These are phyloP conservation scores for Steccherinum ochraceum DNA, from an alignment of 768 basidiomycete species.

Conservation along the genomic window DNA sequence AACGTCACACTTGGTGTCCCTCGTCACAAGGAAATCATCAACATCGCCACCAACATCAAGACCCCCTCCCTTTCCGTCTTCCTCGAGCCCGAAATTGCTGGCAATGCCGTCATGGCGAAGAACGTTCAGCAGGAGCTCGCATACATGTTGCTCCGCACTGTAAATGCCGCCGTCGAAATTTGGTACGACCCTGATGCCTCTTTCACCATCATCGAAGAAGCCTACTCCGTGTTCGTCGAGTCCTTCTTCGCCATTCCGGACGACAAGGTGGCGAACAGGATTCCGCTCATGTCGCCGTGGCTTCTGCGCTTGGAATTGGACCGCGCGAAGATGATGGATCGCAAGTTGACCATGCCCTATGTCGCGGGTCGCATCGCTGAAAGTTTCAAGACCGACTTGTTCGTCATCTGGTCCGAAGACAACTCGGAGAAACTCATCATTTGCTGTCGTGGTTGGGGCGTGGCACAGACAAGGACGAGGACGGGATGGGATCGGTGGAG, in stretches of 20 bases:
- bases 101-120: constrained; percentile 63
- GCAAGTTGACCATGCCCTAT: constrained; percentile 91
- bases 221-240: constrained; percentile 90
- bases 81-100: constrained; percentile 64
- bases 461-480: constrained; percentile 79
- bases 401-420: constrained; percentile 99
- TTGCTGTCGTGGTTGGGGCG: constrained; percentile 88
- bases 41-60: constrained; percentile 97
- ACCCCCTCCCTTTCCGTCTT: constrained; percentile 96
- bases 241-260: constrained; percentile 99
- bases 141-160: constrained; percentile 87
- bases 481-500: constrained; percentile 66
- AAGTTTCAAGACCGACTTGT: constrained; percentile 92
- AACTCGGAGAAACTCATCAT: constrained; percentile 97
- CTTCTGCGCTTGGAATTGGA: constrained; percentile 94
- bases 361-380: constrained; percentile 92
- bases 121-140: constrained; percentile 90
- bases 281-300: constrained; percentile 94
- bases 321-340: constrained; percentile 95
- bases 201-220: constrained; percentile 94
- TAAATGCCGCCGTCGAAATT: constrained; percentile 93
- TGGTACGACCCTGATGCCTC: constrained; percentile 95
- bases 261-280: constrained; percentile 86
- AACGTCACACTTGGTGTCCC: constrained; percentile 99
- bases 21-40: constrained; percentile 98